Evolutionary conservation across 495 filamentous ascomycete genomes (phyloP).

Genomic region (Entonaema liquescens): DNA sequence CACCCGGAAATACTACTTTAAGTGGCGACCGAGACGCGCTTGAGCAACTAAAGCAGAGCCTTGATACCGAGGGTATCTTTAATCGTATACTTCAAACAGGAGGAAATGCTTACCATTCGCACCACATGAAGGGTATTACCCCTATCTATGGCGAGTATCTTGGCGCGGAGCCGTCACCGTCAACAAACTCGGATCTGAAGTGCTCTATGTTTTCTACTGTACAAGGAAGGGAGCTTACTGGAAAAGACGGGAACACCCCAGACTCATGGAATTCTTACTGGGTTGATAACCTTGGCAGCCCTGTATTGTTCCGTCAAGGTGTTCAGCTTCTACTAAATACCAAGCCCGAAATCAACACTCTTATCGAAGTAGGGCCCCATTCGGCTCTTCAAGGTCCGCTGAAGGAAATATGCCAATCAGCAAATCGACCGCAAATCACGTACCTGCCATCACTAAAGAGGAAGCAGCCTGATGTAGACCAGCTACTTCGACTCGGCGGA

Average conservation of each 20-base stretch:
- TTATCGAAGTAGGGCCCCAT: constrained; percentile 66
- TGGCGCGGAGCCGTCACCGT: background rate
- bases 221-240: constrained; percentile 23
- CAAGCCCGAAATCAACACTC: constrained; percentile 31
- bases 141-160: constrained; percentile 44
- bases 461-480: constrained; percentile 45
- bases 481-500: background rate
- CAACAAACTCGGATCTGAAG: background rate
- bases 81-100: background rate
- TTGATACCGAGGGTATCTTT: constrained; percentile 33
- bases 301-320: constrained; percentile 56
- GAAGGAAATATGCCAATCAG: constrained; percentile 45
- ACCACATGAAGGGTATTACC: constrained; percentile 51
- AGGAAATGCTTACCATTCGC: constrained; percentile 61
- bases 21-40: constrained; percentile 54
- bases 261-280: constrained; percentile 46
- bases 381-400: constrained; percentile 59
- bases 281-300: constrained; percentile 56
- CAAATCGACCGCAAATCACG: constrained; percentile 23
- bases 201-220: constrained; percentile 35
- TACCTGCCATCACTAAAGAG: constrained; percentile 48
- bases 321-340: constrained; percentile 25
- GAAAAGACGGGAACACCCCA: constrained; percentile 6
- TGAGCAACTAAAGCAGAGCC: constrained; percentile 32
- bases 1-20: constrained; percentile 53